Conservation (phyloP, 306 rosid genomes). For the Vigna radiata region DNA sequence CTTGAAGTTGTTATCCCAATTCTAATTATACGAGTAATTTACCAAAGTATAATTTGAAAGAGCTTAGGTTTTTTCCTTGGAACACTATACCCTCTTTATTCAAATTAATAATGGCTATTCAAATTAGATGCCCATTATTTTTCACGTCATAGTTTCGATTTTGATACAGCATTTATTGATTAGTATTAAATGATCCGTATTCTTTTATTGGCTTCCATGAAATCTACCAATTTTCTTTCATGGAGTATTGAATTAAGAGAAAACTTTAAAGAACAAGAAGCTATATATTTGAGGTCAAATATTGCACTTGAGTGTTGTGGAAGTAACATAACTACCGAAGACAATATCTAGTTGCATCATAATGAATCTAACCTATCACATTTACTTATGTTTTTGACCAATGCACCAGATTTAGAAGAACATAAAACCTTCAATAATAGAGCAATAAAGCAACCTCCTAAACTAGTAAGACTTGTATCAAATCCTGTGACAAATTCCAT, state of each 20-base stretch:
- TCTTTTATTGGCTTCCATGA: neutral
- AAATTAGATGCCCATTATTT: too few relatives aligned
- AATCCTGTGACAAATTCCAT: neutral
- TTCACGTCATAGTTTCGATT: too few relatives aligned
- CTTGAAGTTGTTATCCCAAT: too few relatives aligned
- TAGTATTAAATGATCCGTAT: too few relatives aligned
- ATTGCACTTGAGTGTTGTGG: neutral
- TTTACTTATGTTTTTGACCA: neutral
- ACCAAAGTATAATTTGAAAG: too few relatives aligned
- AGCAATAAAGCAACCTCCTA: conserved; percentile 44
- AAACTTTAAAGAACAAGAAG: neutral
- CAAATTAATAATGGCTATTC: too few relatives aligned
- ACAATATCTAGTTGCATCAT: neutral
- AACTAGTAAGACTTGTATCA: conserved; percentile 21
- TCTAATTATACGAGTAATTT: too few relatives aligned
- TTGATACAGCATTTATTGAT: too few relatives aligned
- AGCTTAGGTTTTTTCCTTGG: too few relatives aligned
- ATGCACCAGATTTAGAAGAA: neutral
- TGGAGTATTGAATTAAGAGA: neutral
- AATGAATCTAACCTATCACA: neutral
- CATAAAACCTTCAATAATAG: conserved; percentile 27
- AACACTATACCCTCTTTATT: too few relatives aligned
- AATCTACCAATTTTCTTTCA: neutral
- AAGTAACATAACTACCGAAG: neutral
- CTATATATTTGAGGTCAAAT: neutral